These are phyloP conservation scores for Tulasnella sp. DNA, from an alignment of 768 basidiomycete species.

Conservation along the genomic window DNA sequence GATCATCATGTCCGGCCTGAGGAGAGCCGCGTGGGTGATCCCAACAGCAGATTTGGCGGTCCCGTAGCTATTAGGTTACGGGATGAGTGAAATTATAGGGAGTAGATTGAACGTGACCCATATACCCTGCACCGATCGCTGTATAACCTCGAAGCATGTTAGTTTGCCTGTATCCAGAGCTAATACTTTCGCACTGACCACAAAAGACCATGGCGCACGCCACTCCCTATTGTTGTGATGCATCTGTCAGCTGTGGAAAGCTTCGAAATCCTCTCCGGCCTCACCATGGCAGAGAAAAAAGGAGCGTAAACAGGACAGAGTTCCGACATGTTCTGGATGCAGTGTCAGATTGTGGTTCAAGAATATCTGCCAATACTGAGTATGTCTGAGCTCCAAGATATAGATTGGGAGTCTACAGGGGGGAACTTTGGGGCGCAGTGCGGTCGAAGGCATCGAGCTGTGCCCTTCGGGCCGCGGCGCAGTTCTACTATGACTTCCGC, in stretches of 20 bases:
- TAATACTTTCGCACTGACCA: constrained; percentile 47
- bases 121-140: not conserved
- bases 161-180: not conserved
- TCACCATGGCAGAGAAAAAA: constrained; percentile 93
- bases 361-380: not conserved
- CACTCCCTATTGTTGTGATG: constrained; percentile 5
- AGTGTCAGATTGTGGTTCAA: not conserved
- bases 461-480: not conserved
- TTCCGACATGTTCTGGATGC: constrained; percentile 46
- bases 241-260: not conserved
- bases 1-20: constrained; percentile 96
- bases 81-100: not conserved
- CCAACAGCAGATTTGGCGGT: constrained; percentile 98
- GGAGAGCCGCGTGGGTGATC: constrained; percentile 93
- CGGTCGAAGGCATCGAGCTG: not conserved
- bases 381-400: not conserved
- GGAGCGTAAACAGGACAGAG: constrained; percentile 92
- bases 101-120: not conserved
- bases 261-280: not conserved
- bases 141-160: not conserved
- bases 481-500: not conserved
- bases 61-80: constrained; percentile 60
- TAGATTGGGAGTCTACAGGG: not conserved
- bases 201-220: constrained; percentile 49
- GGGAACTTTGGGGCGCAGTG: not conserved